These are phyloP conservation scores for Cronartium quercuum DNA, from an alignment of 1,284 basidiomycete species.

Conservation along the genomic window DNA sequence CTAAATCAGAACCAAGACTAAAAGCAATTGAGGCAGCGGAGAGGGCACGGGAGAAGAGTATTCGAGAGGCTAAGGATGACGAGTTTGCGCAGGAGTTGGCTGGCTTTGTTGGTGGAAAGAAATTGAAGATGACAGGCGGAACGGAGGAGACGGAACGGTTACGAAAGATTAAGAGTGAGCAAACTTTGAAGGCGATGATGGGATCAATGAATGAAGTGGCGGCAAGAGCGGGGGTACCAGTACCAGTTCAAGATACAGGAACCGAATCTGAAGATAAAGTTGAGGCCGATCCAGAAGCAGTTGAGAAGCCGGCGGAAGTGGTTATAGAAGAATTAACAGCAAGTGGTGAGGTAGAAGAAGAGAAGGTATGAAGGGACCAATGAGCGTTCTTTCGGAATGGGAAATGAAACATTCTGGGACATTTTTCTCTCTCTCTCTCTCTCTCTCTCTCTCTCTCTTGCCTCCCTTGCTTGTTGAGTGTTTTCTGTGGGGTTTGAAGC, in stretches of 20 bases:
- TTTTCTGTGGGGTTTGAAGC: no score
- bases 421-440: no score
- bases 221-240: background rate
- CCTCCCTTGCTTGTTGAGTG: no score
- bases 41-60: slow-evolving; percentile 66
- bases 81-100: slow-evolving; percentile 73
- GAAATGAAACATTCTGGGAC: background rate
- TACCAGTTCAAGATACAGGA: background rate
- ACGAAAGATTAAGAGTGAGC: slow-evolving; percentile 71
- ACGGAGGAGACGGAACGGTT: slow-evolving; percentile 82
- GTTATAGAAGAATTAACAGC: no score
- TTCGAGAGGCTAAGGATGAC: slow-evolving; percentile 54
- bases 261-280: background rate
- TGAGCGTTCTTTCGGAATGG: background rate
- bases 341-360: no score
- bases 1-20: slow-evolving; percentile 67
- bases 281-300: background rate
- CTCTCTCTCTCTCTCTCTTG: no score
- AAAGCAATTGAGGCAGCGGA: slow-evolving; percentile 85
- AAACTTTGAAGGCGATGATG: slow-evolving; percentile 73
- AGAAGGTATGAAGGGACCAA: background rate
- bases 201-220: background rate
- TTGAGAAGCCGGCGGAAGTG: background rate
- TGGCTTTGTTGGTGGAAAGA: slow-evolving; percentile 75
- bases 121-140: slow-evolving; percentile 86